Conservation (phyloP, 371 early-diverging fungal genomes). For the Circinella umbellata region DNA sequence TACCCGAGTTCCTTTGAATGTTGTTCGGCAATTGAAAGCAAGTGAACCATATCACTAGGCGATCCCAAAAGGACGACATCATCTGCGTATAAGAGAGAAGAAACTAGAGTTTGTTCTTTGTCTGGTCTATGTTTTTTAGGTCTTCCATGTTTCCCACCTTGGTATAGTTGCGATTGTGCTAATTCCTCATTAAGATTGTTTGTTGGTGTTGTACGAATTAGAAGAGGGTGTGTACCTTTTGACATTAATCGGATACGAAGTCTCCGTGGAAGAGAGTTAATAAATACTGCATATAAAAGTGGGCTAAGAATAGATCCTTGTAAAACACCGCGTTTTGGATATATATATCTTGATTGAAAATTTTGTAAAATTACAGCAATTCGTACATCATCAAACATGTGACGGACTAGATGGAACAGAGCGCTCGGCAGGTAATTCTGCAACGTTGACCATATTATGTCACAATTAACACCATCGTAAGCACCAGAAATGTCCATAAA, state of each 20-base stretch:
- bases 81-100: too few species aligned
- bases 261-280: slow-evolving; percentile 22
- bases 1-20: too few species aligned
- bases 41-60: too few species aligned
- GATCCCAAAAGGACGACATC: too few species aligned
- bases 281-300: slow-evolving; percentile 29
- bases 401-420: not conserved
- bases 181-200: not conserved
- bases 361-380: slow-evolving; percentile 17
- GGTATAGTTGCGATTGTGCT: not conserved
- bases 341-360: slow-evolving; percentile 8
- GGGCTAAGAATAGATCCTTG: slow-evolving; percentile 35
- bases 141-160: too few species aligned
- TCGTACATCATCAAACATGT: slow-evolving; percentile 22
- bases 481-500: slow-evolving; percentile 34
- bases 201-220: not conserved
- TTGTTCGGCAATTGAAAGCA: too few species aligned
- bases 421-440: not conserved
- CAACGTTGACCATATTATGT: slow-evolving; percentile 19
- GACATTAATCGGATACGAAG: slow-evolving; percentile 6
- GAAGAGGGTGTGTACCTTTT: not conserved
- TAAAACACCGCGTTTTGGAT: slow-evolving; percentile 23
- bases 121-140: too few species aligned
- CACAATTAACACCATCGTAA: slow-evolving; percentile 21
- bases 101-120: too few species aligned